These are phyloP conservation scores for Akebia trifoliata DNA, from an alignment of 164 flowering plant genomes.

Conservation along the genomic window DNA sequence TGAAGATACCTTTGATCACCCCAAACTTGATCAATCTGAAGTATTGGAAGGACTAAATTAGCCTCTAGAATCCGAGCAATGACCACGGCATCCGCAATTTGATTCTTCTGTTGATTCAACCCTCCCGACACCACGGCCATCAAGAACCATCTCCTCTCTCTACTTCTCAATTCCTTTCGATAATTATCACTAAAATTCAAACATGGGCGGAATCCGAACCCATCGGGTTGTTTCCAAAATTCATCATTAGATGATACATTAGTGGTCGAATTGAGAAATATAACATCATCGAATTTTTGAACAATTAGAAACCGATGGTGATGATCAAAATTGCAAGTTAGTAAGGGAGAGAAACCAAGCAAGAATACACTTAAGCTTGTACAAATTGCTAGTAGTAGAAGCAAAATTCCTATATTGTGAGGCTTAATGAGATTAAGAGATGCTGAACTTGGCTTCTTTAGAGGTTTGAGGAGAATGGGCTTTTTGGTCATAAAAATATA, in stretches of 20 bases:
- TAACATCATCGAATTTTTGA: not conserved
- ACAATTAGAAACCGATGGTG: not conserved
- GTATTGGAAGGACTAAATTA: constrained; percentile 19
- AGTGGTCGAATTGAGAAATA: not conserved
- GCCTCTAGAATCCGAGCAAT: constrained; percentile 26
- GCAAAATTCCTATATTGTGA: constrained; percentile 6
- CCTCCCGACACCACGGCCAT: constrained; percentile 31
- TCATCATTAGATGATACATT: constrained; percentile 6
- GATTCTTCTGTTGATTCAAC: constrained; percentile 28
- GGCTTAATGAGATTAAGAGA: constrained; percentile 1
- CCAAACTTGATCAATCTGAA: constrained; percentile 22
- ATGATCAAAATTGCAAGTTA: constrained; percentile 6
- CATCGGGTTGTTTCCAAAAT: constrained; percentile 36
- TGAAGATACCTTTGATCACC: constrained; percentile 24
- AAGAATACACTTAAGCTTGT: constrained; percentile 13
- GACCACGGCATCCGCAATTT: constrained; percentile 24
- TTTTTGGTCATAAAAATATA: constrained; percentile 1
- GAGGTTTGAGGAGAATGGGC: constrained; percentile 5
- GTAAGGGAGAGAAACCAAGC: constrained; percentile 5
- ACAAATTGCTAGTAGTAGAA: constrained; percentile 12
- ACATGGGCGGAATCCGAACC: constrained; percentile 27
- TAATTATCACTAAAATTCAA: constrained; percentile 29
- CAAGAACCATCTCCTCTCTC: constrained; percentile 22
- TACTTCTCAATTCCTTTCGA: not conserved
- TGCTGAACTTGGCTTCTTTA: not conserved